Evolutionary conservation across 805 yeast species (phyloP).

Genomic region (Yamadazyma ubonensis): DNA sequence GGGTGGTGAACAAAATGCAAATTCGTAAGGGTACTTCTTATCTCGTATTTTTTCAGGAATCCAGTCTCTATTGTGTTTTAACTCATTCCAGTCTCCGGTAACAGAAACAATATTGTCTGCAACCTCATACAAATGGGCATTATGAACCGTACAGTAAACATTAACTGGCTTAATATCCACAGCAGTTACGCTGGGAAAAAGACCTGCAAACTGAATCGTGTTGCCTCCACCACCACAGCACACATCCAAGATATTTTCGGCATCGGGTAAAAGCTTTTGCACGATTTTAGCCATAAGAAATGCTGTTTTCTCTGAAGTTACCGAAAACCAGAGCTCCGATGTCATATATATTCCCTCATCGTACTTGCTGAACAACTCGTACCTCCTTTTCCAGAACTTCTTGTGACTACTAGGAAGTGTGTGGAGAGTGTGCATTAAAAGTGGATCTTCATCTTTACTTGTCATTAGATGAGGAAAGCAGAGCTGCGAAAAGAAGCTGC

Average conservation of each 20-base stretch:
- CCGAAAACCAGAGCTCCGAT: constrained; percentile 79
- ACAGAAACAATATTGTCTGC: constrained; percentile 48
- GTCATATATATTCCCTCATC: constrained; percentile 71
- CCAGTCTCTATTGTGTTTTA: constrained; percentile 28
- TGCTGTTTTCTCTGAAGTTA: constrained; percentile 80
- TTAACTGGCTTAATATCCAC: constrained; percentile 61
- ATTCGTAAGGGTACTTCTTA: constrained; percentile 39
- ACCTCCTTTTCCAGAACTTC: constrained; percentile 66
- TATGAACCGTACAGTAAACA: constrained; percentile 63
- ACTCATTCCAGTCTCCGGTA: constrained; percentile 49
- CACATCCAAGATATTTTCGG: constrained; percentile 55
- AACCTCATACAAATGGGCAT: constrained; percentile 63
- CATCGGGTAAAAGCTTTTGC: constrained; percentile 49
- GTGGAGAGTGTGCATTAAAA: constrained; percentile 36
- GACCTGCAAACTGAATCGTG: constrained; percentile 67
- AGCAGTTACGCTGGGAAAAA: constrained; percentile 57
- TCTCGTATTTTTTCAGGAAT: constrained; percentile 26
- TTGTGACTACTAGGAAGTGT: constrained; percentile 41
- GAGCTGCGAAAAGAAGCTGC: constrained; percentile 1
- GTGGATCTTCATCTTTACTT: constrained; percentile 14
- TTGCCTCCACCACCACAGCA: constrained; percentile 92
- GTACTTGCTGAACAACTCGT: constrained; percentile 56
- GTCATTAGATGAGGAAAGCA: constrained; percentile 2
- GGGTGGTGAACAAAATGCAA: constrained; percentile 77
- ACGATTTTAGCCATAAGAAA: constrained; percentile 55